A percentile compares a stretch with the other conserved stretches of the same genome.
Evolutionary conservation across 2,329 filamentous ascomycete genomes (phyloP).

Genomic region (Tolypocladium paradoxum): DNA sequence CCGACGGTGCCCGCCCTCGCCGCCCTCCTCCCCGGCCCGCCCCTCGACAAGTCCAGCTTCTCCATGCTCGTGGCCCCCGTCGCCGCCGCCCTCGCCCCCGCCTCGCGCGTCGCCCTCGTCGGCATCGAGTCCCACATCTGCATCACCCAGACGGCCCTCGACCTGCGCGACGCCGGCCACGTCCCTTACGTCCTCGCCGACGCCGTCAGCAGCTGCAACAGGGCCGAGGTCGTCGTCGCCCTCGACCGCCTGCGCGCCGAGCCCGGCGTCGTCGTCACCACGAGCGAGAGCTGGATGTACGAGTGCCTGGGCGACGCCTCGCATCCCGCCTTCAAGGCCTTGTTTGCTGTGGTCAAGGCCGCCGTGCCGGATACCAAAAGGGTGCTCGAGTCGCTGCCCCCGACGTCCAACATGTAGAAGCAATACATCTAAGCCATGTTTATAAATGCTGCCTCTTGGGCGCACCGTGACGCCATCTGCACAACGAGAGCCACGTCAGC

Average conservation of each 20-base stretch:
- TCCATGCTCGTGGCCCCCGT: constrained; percentile 74
- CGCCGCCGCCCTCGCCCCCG: constrained; percentile 21
- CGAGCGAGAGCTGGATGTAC: constrained; percentile 82
- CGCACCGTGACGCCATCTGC: not conserved
- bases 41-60: constrained; percentile 82
- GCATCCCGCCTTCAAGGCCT: constrained; percentile 58
- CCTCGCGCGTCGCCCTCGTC: constrained; percentile 61
- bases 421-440: not conserved
- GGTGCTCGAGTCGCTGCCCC: constrained; percentile 51
- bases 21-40: constrained; percentile 37
- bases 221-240: constrained; percentile 69
- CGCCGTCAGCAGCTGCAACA: constrained; percentile 79
- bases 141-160: constrained; percentile 82
- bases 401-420: constrained; percentile 42
- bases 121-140: constrained; percentile 94
- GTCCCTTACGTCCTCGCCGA: constrained; percentile 81
- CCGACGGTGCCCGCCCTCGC: constrained; percentile 65
- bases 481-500: not conserved
- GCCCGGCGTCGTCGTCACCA: constrained; percentile 64
- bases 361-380: constrained; percentile 58
- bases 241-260: constrained; percentile 64
- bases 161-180: constrained; percentile 65
- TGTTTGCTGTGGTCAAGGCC: constrained; percentile 73
- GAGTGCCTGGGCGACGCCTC: constrained; percentile 78
- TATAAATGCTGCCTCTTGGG: not conserved